Conservation (phyloP, 305 asterid genomes). For the Solanum hybrid region DNA sequence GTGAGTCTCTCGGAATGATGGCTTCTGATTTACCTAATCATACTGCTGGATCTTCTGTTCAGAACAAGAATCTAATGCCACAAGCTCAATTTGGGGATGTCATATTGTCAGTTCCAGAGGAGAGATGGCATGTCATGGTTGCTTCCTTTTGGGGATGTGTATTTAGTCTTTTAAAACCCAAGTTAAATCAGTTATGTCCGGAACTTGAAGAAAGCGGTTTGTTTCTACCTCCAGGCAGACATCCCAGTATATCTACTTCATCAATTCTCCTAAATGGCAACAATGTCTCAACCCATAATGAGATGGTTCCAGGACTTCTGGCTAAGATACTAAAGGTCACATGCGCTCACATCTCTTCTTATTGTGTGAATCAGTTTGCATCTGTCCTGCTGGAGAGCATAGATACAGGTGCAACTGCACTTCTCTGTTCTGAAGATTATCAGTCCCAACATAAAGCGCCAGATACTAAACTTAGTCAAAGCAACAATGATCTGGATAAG, state of each 20-base stretch:
- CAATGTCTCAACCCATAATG: constrained; percentile 22
- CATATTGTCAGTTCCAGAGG: constrained; percentile 30
- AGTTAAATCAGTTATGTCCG: constrained; percentile 34
- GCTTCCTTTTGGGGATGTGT: constrained; percentile 71
- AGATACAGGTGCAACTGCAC: constrained; percentile 26
- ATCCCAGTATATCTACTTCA: neutral
- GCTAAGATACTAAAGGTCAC: constrained; percentile 36
- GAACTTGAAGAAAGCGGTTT: constrained; percentile 24
- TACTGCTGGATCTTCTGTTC: constrained; percentile 28
- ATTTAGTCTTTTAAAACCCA: constrained; percentile 44
- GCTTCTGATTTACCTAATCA: constrained; percentile 28
- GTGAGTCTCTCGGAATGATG: constrained; percentile 39
- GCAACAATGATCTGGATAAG: constrained; percentile 22
- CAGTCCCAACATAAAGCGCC: constrained; percentile 25
- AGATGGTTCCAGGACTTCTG: constrained; percentile 32
- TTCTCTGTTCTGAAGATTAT: constrained; percentile 36
- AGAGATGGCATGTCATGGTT: constrained; percentile 39
- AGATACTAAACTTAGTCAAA: constrained; percentile 18
- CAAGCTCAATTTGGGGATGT: constrained; percentile 32
- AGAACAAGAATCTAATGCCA: constrained; percentile 23
- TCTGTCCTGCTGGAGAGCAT: constrained; percentile 49
- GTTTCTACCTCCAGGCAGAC: constrained; percentile 17
- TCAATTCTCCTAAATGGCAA: constrained; percentile 21
- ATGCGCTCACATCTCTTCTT: constrained; percentile 42
- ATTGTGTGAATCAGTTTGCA: constrained; percentile 62